phyloP scores from a whole-genome alignment of 352 stramenopile genomes.

The Pythium brachiatum region DNA sequence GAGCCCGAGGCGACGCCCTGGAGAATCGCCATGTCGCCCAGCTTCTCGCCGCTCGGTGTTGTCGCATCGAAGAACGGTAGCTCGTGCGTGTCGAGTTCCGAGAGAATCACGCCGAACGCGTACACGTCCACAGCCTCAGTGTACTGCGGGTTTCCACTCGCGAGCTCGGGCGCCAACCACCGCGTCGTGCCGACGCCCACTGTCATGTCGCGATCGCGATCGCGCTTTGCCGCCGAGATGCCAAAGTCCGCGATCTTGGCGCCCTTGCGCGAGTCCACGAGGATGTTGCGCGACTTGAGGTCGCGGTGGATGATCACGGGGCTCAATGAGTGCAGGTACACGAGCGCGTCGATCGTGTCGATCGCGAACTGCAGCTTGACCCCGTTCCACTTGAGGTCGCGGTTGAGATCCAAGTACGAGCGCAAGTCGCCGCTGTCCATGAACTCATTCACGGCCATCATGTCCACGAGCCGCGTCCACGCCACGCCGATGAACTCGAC shows the following conservation, averaged over 20 bases:
- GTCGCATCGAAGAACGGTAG: slow-evolving; percentile 54
- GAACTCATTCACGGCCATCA: slow-evolving; percentile 65
- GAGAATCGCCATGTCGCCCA: slow-evolving; percentile 60
- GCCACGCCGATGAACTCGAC: slow-evolving; percentile 69
- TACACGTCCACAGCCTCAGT: slow-evolving; percentile 68
- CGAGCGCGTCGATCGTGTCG: slow-evolving; percentile 64
- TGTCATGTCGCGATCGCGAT: slow-evolving; percentile 57
- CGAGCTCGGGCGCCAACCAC: slow-evolving; percentile 64
- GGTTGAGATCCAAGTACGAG: slow-evolving; percentile 40
- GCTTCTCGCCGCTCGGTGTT: slow-evolving; percentile 29
- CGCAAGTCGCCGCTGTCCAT: slow-evolving; percentile 68
- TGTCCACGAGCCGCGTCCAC: slow-evolving; percentile 66
- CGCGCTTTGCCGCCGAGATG: slow-evolving; percentile 51
- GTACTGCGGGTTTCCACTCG: slow-evolving; percentile 57
- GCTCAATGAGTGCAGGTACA: slow-evolving; percentile 65
- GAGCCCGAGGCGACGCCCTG: slow-evolving; percentile 48
- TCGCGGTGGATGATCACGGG: slow-evolving; percentile 70
- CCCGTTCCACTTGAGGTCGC: slow-evolving; percentile 30
- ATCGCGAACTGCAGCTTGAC: slow-evolving; percentile 51
- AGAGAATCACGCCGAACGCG: slow-evolving; percentile 66
- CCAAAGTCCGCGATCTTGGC: slow-evolving; percentile 72
- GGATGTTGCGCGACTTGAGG: slow-evolving; percentile 72
- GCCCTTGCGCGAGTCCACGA: slow-evolving; percentile 56
- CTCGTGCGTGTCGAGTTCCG: slow-evolving; percentile 65
- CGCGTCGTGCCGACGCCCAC: slow-evolving; percentile 55